Evolutionary conservation across 208 protist genomes (phyloP).

Genomic region (Leptomonas pyrrhocoris): DNA sequence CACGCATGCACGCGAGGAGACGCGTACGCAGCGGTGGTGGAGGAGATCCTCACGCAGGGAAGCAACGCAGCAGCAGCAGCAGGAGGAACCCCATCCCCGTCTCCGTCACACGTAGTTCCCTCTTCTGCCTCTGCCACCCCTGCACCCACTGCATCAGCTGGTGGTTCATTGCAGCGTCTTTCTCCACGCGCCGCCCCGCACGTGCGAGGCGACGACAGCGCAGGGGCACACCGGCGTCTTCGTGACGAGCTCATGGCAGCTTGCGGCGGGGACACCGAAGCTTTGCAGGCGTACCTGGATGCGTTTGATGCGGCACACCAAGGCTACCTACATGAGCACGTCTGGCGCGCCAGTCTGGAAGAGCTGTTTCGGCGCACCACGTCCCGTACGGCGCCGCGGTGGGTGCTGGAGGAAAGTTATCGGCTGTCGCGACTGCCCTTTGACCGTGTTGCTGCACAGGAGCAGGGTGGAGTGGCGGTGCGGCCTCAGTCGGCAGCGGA

Average conservation of each 20-base stretch:
- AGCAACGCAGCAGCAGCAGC: neutral
- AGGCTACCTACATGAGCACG: constrained; percentile 44
- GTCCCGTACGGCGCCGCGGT: constrained; percentile 23
- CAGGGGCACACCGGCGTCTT: constrained; percentile 16
- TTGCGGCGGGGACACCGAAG: constrained; percentile 42
- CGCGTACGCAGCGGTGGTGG: constrained; percentile 11
- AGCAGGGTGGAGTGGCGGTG: neutral
- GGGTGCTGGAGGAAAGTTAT: constrained; percentile 53
- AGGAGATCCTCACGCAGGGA: constrained; percentile 2
- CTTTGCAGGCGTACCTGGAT: constrained; percentile 37
- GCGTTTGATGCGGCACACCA: constrained; percentile 41
- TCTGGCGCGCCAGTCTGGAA: constrained; percentile 42
- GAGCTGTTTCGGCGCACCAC: constrained; percentile 31
- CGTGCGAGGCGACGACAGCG: neutral
- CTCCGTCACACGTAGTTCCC: too few relatives aligned
- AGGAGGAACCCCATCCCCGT: neutral
- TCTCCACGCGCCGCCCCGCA: neutral
- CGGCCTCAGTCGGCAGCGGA: constrained; percentile 27
- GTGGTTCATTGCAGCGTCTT: neutral
- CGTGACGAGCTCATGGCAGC: constrained; percentile 30
- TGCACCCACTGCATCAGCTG: neutral
- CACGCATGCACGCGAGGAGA: neutral
- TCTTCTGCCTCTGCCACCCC: too few relatives aligned
- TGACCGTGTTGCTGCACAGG: constrained; percentile 24
- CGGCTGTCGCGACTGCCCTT: constrained; percentile 46